A percentile compares a stretch with the other conserved stretches of the same genome.
Evolutionary conservation across 192 early-diverging fungal genomes (phyloP).

Genomic region (Diversispora eburnea): DNA sequence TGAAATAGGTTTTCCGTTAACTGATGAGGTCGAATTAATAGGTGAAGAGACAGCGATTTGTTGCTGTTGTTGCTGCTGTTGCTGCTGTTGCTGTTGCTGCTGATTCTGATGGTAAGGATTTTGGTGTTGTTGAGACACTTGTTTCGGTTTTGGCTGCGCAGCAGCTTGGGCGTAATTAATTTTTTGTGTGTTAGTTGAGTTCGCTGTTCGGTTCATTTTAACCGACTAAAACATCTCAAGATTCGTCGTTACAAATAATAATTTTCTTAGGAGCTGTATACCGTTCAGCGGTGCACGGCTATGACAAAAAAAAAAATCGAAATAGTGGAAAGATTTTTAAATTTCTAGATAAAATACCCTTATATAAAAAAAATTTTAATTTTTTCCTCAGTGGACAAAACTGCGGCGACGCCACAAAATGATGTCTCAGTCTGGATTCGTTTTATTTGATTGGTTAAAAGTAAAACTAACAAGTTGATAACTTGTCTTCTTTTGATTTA

Average conservation of each 20-base stretch:
- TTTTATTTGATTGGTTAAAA: too few relatives aligned
- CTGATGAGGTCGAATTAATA: conserved; percentile 21
- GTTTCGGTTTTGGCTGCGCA: conserved; percentile 30
- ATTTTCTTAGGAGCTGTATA: conserved; percentile 23
- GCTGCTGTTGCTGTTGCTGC: conserved; percentile 21
- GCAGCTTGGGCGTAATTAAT: conserved; percentile 27
- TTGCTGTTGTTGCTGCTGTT: conserved; percentile 23
- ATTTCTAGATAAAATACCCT: not conserved
- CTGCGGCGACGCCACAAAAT: too few relatives aligned
- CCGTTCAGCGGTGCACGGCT: conserved; percentile 24
- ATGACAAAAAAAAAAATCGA: not conserved
- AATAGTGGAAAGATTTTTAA: not conserved
- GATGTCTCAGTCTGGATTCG: too few relatives aligned
- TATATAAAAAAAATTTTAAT: too few relatives aligned
- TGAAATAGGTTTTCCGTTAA: conserved; percentile 21
- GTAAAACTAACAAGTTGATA: too few relatives aligned
- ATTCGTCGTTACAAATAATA: conserved; percentile 25
- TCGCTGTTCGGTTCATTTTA: conserved; percentile 27
- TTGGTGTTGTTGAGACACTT: conserved; percentile 3
- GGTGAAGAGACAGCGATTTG: conserved; percentile 5
- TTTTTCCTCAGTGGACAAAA: too few relatives aligned
- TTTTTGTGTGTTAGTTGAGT: conserved; percentile 13
- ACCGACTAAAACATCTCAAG: conserved; percentile 24
- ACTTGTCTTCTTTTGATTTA: too few relatives aligned
- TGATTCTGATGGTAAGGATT: conserved; percentile 10